Conservation (phyloP, 768 basidiomycete species). For the Solioccasus polychromus region DNA sequence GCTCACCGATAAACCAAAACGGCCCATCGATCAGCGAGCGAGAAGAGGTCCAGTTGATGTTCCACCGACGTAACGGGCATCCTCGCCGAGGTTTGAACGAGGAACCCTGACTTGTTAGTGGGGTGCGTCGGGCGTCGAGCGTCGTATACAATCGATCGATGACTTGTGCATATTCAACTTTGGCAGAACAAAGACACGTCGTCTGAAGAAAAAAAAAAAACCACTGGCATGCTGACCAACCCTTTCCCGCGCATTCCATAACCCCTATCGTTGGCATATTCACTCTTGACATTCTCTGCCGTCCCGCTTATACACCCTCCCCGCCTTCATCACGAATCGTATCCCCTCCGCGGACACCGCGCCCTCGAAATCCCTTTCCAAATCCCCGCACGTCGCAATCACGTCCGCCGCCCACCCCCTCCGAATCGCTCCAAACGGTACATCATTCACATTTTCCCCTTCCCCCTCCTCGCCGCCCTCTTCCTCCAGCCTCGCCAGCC, state of each 20-base stretch:
- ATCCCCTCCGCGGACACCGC: slow-evolving; percentile 48
- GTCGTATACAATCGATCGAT: neutral
- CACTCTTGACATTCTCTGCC: no score
- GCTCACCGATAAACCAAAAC: slow-evolving; percentile 55
- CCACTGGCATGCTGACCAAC: no score
- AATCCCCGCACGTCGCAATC: slow-evolving; percentile 37
- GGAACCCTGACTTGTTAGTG: slow-evolving; percentile 64
- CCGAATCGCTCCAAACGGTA: slow-evolving; percentile 53
- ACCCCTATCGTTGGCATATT: no score
- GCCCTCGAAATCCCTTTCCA: slow-evolving; percentile 36
- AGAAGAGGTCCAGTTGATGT: slow-evolving; percentile 42
- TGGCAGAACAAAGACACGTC: no score
- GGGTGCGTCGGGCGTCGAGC: slow-evolving; percentile 10
- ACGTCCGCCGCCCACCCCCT: slow-evolving; percentile 57
- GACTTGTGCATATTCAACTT: no score
- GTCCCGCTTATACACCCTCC: slow-evolving; percentile 42
- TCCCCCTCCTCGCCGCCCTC: slow-evolving; percentile 22
- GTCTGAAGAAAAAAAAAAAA: no score
- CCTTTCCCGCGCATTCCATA: no score
- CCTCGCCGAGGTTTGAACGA: slow-evolving; percentile 39
- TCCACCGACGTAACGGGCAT: slow-evolving; percentile 75
- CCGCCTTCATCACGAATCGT: slow-evolving; percentile 59
- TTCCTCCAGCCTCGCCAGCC: slow-evolving; percentile 24
- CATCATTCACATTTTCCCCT: slow-evolving; percentile 49
- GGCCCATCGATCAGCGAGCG: slow-evolving; percentile 47